Percentiles rank a stretch among this genome's conserved stretches.
phyloP scores from a whole-genome alignment of 2,329 filamentous ascomycete species.

The Zymoseptoria tritici region DNA sequence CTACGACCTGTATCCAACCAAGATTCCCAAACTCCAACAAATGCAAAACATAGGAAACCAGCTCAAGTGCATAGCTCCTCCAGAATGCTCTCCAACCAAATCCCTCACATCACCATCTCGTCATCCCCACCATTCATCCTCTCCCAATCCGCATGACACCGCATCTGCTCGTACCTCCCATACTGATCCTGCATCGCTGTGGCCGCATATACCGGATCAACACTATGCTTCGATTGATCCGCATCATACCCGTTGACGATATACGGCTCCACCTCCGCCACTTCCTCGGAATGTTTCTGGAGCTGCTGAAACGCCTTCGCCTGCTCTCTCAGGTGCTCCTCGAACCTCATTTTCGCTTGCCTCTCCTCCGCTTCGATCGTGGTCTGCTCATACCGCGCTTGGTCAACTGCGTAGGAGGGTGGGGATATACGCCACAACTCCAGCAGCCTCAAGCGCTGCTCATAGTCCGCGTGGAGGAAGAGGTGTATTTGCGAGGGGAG shows the following conservation, averaged over 20 bases:
- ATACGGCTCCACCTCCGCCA: constrained; percentile 63
- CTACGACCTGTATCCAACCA: no score
- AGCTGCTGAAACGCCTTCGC: constrained; percentile 6
- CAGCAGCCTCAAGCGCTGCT: constrained; percentile 66
- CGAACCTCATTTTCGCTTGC: constrained; percentile 53
- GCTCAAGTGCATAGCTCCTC: neutral
- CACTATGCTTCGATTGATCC: constrained; percentile 56
- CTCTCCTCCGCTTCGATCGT: constrained; percentile 49
- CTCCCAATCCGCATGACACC: constrained; percentile 44
- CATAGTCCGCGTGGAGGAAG: constrained; percentile 65
- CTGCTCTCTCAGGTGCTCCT: constrained; percentile 35
- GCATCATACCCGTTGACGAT: constrained; percentile 75
- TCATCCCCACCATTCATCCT: constrained; percentile 18
- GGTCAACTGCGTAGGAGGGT: constrained; percentile 45
- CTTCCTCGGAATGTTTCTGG: constrained; percentile 19
- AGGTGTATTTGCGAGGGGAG: constrained; percentile 69
- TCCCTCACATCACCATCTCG: constrained; percentile 27
- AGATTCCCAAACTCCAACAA: neutral
- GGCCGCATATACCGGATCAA: constrained; percentile 61
- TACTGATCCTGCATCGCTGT: constrained; percentile 60
- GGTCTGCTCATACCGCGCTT: constrained; percentile 47
- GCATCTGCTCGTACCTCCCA: constrained; percentile 51
- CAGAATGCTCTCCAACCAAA: neutral
- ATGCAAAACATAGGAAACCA: neutral
- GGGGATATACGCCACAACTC: constrained; percentile 82